These are phyloP conservation scores for Smallanthus sonchifolius DNA, from an alignment of 129 eudicot species.

Conservation along the genomic window DNA sequence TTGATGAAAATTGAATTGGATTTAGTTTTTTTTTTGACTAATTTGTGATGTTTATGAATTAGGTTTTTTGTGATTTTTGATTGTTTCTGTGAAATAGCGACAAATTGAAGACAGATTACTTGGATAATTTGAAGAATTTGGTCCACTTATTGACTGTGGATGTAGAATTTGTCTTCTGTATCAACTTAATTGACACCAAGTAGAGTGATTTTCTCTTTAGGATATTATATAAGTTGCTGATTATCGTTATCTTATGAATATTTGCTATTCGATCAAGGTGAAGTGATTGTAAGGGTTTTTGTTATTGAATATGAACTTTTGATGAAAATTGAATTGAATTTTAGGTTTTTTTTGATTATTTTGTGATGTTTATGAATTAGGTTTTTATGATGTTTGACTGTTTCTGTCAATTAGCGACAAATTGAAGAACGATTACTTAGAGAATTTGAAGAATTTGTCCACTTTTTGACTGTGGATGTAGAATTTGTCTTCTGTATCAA, in stretches of 20 bases:
- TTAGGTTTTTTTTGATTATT: background rate
- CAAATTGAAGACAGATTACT: background rate
- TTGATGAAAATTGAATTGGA: conserved; percentile 8
- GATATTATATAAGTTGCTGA: conserved; percentile 1
- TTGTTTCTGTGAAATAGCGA: background rate
- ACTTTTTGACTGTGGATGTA: background rate
- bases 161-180: background rate
- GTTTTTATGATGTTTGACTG: background rate
- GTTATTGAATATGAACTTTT: background rate
- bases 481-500: background rate
- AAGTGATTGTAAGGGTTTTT: conserved; percentile 10
- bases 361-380: background rate
- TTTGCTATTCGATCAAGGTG: background rate
- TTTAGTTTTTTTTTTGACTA: background rate
- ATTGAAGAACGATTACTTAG: background rate
- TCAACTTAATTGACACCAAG: background rate
- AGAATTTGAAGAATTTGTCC: background rate
- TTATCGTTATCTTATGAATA: background rate
- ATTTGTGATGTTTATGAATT: background rate
- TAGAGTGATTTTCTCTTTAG: background rate
- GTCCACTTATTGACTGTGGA: conserved; percentile 2
- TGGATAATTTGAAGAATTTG: background rate
- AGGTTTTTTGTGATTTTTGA: background rate
- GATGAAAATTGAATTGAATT: conserved; percentile 8
- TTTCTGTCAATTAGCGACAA: background rate